Evolutionary conservation across 1,284 basidiomycete species (phyloP).

Genomic region (Cryptococcus neoformans): DNA sequence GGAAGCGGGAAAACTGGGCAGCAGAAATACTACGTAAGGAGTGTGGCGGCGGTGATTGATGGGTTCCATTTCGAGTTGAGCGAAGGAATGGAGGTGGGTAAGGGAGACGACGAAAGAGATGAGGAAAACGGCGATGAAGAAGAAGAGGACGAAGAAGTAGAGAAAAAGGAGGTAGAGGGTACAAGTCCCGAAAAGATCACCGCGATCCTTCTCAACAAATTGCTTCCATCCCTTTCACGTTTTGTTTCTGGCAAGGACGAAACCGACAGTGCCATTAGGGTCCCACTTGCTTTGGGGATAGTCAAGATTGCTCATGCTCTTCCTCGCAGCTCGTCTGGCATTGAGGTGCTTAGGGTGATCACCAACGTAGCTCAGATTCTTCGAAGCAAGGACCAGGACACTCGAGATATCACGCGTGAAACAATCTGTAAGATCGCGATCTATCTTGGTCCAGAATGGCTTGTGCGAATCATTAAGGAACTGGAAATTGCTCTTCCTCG

Average conservation of each 20-base stretch:
- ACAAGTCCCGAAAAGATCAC: constrained; percentile 55
- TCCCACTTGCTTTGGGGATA: constrained; percentile 86
- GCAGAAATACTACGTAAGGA: constrained; percentile 81
- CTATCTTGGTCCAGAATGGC: constrained; percentile 68
- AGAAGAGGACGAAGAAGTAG: constrained; percentile 32
- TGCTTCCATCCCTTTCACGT: constrained; percentile 71
- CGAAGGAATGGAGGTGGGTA: constrained; percentile 36
- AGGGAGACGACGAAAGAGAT: constrained; percentile 18
- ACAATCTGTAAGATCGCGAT: constrained; percentile 79
- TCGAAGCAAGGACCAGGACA: constrained; percentile 90
- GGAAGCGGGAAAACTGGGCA: constrained; percentile 68
- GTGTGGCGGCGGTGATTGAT: constrained; percentile 81
- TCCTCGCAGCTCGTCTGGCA: constrained; percentile 63
- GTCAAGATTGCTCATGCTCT: constrained; percentile 80
- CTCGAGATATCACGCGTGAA: constrained; percentile 81
- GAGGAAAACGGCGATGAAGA: constrained; percentile 24
- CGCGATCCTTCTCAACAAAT: constrained; percentile 69
- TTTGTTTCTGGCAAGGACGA: constrained; percentile 83
- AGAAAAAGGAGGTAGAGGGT: constrained; percentile 10
- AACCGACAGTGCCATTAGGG: constrained; percentile 75
- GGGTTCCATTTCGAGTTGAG: constrained; percentile 85
- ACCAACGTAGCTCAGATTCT: constrained; percentile 84
- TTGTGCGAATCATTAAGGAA: constrained; percentile 73
- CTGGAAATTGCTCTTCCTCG: constrained; percentile 77
- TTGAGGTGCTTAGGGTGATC: constrained; percentile 74